Base-by-base conservation (phyloP, 345 rosid genomes). In the Salix exigua region DNA sequence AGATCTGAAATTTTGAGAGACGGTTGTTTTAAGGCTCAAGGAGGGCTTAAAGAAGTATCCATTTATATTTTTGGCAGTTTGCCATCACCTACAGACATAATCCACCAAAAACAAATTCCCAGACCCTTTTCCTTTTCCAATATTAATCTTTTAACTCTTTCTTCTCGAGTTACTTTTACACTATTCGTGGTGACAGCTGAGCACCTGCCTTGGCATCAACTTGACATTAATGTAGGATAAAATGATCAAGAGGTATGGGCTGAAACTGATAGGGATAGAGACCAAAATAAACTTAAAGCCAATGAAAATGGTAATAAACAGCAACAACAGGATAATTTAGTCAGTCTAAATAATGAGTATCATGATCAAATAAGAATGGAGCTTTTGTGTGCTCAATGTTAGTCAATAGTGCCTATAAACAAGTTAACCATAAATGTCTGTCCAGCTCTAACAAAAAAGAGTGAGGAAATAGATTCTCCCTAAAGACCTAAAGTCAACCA, bases 401-500 rank as follows among this genome's bases (percentile, higher is more conserved):
- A 68, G 81, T 81, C 63, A 78, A 82, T 79, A 30, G 33, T 75
- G 68, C 53, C 81, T 78, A 81, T 81, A 35, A 81, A 80, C 79
- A 78, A 78, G 73, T 79, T 80, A 74, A 70, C 53, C 76, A 75
- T 53, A 78, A 85, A 83, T 76, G 58, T 31, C 68, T 78, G 78
- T 40, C 87, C 82, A 85, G 60, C 23, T 75, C 82, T 87, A 78
- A 81, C 64, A 55, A 78, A 78, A 83, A 68, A 66, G 74, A 68
- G 37, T 35, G 81, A 19, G 77, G 73, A 35, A 75, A 82, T 66
- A 30, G 72, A 38, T 58, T 51, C 71, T 61, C 62, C 26, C 82
- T 92, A 90, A 72, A 93, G 92, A 74, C 94, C 94, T 88, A 93
- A 89, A 46, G 95, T 88, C 80, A 95, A 82, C 96, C 97, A 92